These are phyloP conservation scores for Plantago ovata DNA, from an alignment of 257 asterid genomes.

Conservation along the genomic window DNA sequence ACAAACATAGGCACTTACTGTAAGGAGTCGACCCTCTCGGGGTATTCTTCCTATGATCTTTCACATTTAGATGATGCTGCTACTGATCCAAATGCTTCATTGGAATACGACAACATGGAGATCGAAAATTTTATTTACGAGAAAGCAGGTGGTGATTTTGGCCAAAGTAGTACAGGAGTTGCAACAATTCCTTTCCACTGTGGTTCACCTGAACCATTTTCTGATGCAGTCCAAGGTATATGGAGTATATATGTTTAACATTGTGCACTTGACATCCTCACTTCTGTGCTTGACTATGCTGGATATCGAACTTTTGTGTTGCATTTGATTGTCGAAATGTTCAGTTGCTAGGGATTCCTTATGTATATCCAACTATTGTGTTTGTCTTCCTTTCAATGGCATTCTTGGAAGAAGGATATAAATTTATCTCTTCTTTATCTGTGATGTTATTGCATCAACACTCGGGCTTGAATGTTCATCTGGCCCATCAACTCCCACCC, in stretches of 20 bases:
- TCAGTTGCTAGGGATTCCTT: too few species aligned
- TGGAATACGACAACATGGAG: slow-evolving; percentile 71
- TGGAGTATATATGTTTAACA: slow-evolving; percentile 2
- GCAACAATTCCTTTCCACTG: slow-evolving; percentile 46
- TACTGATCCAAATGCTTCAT: slow-evolving; percentile 40
- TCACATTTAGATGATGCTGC: slow-evolving; percentile 55
- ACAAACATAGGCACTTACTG: slow-evolving; percentile 65
- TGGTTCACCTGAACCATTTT: slow-evolving; percentile 38
- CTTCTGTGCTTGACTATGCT: too few species aligned
- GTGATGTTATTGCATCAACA: slow-evolving; percentile 10
- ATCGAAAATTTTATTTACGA: slow-evolving; percentile 55
- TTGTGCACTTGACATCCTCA: too few species aligned
- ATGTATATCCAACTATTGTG: too few species aligned
- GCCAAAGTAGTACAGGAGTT: slow-evolving; percentile 38
- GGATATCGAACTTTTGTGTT: slow-evolving; percentile 6
- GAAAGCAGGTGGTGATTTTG: slow-evolving; percentile 54
- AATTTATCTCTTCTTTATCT: not conserved
- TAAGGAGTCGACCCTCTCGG: slow-evolving; percentile 54
- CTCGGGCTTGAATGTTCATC: slow-evolving; percentile 15
- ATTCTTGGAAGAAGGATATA: slow-evolving; percentile 1
- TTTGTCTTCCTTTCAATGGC: not conserved
- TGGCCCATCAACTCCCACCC: slow-evolving; percentile 10
- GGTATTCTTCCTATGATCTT: slow-evolving; percentile 51
- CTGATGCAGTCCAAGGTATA: slow-evolving; percentile 63
- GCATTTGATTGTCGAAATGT: not conserved